These are phyloP conservation scores for Exsudoporus frostii DNA, from an alignment of 768 basidiomycete species.

Conservation along the genomic window DNA sequence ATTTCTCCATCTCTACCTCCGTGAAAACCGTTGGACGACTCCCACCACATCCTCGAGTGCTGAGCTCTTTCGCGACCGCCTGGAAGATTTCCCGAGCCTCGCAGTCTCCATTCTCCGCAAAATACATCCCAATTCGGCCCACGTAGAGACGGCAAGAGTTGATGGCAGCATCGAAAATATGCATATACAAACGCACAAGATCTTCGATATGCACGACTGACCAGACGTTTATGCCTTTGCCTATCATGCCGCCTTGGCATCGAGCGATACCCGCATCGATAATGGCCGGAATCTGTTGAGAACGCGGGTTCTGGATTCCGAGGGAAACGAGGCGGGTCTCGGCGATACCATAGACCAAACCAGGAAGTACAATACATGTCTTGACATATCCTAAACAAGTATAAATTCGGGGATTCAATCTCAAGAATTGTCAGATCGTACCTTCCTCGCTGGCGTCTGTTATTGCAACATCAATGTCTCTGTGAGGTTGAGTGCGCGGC, in stretches of 20 bases:
- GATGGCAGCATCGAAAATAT: constrained; percentile 38
- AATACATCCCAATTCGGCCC: constrained; percentile 48
- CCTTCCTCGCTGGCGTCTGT: constrained; percentile 49
- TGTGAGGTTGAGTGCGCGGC: constrained; percentile 44
- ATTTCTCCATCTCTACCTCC: constrained; percentile 12
- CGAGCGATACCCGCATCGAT: constrained; percentile 46
- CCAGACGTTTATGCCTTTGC: constrained; percentile 59
- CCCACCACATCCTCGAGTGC: constrained; percentile 21
- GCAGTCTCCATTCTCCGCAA: constrained; percentile 51
- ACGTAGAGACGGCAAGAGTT: constrained; percentile 16
- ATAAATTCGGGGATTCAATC: not conserved
- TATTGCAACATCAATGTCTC: constrained; percentile 47
- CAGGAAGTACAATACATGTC: constrained; percentile 49
- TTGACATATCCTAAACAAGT: constrained; percentile 47
- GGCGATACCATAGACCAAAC: constrained; percentile 59
- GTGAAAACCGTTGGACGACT: constrained; percentile 42
- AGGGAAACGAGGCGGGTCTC: constrained; percentile 44
- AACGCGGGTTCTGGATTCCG: constrained; percentile 52
- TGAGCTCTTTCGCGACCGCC: constrained; percentile 37
- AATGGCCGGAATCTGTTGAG: constrained; percentile 48
- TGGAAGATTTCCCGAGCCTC: constrained; percentile 40
- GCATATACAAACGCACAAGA: constrained; percentile 40
- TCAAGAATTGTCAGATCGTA: constrained; percentile 6
- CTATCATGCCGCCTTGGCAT: constrained; percentile 51
- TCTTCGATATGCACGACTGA: constrained; percentile 57